Percentiles rank a stretch among this genome's conserved stretches.
phyloP scores from a whole-genome alignment of 371 early-diverging fungal species.

The Apophysomyces trapeziformis region DNA sequence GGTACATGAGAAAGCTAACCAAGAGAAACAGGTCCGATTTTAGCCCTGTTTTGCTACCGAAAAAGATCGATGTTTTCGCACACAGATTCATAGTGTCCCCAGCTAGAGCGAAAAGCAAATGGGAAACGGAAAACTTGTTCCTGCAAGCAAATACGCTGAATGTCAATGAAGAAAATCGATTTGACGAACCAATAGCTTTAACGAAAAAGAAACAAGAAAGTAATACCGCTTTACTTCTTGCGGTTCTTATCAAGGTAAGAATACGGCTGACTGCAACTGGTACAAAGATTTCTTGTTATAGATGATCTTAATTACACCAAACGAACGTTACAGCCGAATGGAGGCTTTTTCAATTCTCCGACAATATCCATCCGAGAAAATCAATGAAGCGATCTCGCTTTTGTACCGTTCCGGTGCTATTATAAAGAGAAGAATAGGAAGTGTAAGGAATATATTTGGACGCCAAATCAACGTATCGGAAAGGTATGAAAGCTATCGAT shows the following conservation, averaged over 20 bases:
- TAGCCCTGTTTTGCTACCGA: not conserved
- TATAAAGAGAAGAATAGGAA: not conserved
- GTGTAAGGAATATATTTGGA: conserved; percentile 13
- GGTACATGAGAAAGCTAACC: not conserved
- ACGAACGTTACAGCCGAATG: conserved; percentile 4
- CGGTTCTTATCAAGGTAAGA: conserved; percentile 13
- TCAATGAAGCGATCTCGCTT: conserved; percentile 8
- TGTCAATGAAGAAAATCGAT: not conserved
- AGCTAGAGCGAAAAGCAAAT: not conserved
- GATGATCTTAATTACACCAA: conserved; percentile 16
- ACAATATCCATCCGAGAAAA: not conserved
- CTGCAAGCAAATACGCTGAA: not conserved
- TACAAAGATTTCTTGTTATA: not conserved
- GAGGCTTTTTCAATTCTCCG: conserved; percentile 8
- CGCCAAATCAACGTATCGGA: conserved; percentile 18
- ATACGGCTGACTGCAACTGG: not conserved
- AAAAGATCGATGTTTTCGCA: not conserved
- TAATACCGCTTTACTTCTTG: not conserved
- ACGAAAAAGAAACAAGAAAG: not conserved
- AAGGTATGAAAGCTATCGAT: conserved; percentile 6
- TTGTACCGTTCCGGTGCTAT: conserved; percentile 3
- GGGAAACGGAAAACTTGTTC: not conserved
- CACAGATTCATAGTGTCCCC: not conserved
- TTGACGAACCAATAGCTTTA: not conserved
- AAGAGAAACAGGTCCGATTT: not conserved